Conservation (phyloP, 2,329 filamentous ascomycete genomes). For the Penicillium sp. region DNA sequence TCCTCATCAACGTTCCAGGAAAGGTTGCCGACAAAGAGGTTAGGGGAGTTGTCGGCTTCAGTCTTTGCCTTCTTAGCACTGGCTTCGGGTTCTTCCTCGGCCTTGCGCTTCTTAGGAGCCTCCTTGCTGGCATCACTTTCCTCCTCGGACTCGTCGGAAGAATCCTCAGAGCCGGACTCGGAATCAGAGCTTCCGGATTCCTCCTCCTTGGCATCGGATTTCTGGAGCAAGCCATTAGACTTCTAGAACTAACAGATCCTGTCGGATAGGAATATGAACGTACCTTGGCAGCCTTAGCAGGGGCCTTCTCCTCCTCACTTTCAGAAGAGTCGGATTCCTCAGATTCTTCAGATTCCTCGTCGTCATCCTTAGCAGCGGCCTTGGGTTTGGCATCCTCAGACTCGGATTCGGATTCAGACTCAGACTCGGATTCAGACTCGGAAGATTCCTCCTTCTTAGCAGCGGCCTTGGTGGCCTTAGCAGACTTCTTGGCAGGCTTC, state of each 20-base stretch:
- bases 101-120: constrained; percentile 47
- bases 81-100: constrained; percentile 41
- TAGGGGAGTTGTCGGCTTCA: constrained; percentile 43
- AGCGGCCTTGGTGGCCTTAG: constrained; percentile 26
- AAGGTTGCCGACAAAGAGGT: constrained; percentile 85
- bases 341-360: constrained; percentile 28
- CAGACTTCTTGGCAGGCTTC: constrained; percentile 32
- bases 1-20: constrained; percentile 89
- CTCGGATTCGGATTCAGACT: constrained; percentile 28
- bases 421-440: constrained; percentile 32
- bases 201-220: constrained; percentile 6
- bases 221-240: background rate
- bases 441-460: constrained; percentile 26
- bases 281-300: constrained; percentile 18
- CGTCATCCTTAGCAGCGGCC: constrained; percentile 12
- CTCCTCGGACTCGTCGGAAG: constrained; percentile 17
- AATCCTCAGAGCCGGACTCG: constrained; percentile 23
- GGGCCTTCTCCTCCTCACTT: constrained; percentile 19
- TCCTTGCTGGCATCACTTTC: constrained; percentile 26
- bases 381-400: constrained; percentile 18
- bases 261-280: background rate
- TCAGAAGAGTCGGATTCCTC: constrained; percentile 26
- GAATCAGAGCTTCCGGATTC: constrained; percentile 1
- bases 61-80: constrained; percentile 62
- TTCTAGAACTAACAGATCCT: background rate